Conservation (phyloP, 257 asterid species). For the Nicotiana tabacum region DNA sequence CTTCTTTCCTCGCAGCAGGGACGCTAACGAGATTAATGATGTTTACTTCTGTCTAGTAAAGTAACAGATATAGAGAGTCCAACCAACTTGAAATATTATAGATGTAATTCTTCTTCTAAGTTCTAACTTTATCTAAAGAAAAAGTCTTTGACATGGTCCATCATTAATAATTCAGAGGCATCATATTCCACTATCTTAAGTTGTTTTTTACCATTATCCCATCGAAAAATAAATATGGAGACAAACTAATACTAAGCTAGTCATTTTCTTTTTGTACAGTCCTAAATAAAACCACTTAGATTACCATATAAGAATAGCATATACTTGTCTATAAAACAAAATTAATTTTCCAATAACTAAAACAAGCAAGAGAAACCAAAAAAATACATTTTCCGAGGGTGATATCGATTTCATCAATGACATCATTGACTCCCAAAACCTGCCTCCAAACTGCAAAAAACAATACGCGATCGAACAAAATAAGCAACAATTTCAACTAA, state of each 20-base stretch:
- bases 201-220: neutral
- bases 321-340: neutral
- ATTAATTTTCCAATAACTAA: neutral
- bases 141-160: neutral
- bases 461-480: conserved; percentile 5
- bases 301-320: neutral
- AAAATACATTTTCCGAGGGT: conserved; percentile 81
- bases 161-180: neutral
- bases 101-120: neutral
- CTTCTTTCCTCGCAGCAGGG: neutral
- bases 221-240: neutral
- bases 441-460: conserved; percentile 92
- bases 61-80: neutral
- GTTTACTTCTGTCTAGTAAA: neutral
- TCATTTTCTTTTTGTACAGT: neutral
- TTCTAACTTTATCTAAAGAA: neutral
- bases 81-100: neutral
- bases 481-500: neutral
- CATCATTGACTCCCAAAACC: conserved; percentile 74
- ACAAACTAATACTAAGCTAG: neutral
- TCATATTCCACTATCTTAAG: neutral
- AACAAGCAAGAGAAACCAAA: neutral
- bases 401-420: conserved; percentile 66
- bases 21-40: neutral
- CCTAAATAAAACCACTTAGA: neutral